Percentiles rank a stretch among this genome's conserved stretches.
Conservation (phyloP, 257 asterid species). For the Leptodermis oblonga region DNA sequence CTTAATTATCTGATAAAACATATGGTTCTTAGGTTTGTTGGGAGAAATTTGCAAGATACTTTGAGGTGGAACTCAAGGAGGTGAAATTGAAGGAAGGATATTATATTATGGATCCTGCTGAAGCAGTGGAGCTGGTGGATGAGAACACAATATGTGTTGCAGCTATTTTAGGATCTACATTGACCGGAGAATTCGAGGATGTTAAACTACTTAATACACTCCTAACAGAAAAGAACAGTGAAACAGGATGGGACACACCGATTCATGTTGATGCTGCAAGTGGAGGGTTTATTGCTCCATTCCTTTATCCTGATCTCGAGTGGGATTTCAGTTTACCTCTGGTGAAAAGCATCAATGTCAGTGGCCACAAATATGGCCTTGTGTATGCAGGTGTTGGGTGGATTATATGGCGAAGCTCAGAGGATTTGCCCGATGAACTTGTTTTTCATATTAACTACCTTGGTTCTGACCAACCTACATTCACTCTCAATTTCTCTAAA, state of each 20-base stretch:
- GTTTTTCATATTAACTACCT: constrained; percentile 74
- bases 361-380: constrained; percentile 80
- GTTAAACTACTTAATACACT: constrained; percentile 66
- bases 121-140: constrained; percentile 74
- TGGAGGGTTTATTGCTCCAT: constrained; percentile 81
- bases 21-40: constrained; percentile 53
- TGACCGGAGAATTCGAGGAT: constrained; percentile 76
- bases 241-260: constrained; percentile 72
- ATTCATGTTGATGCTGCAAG: constrained; percentile 90
- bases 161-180: constrained; percentile 75
- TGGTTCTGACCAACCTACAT: constrained; percentile 82
- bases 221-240: constrained; percentile 44
- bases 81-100: constrained; percentile 65
- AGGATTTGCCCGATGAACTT: constrained; percentile 63
- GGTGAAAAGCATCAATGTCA: constrained; percentile 77
- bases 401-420: constrained; percentile 68
- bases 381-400: constrained; percentile 81
- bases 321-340: constrained; percentile 83
- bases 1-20: neutral
- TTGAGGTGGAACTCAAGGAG: constrained; percentile 75
- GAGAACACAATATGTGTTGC: constrained; percentile 77
- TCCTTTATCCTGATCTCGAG: constrained; percentile 59
- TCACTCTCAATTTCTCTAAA: constrained; percentile 76
- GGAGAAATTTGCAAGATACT: constrained; percentile 78
- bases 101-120: constrained; percentile 58